Conservation (phyloP, 2,329 filamentous ascomycete species). For the Claviceps humidiphila region DNA sequence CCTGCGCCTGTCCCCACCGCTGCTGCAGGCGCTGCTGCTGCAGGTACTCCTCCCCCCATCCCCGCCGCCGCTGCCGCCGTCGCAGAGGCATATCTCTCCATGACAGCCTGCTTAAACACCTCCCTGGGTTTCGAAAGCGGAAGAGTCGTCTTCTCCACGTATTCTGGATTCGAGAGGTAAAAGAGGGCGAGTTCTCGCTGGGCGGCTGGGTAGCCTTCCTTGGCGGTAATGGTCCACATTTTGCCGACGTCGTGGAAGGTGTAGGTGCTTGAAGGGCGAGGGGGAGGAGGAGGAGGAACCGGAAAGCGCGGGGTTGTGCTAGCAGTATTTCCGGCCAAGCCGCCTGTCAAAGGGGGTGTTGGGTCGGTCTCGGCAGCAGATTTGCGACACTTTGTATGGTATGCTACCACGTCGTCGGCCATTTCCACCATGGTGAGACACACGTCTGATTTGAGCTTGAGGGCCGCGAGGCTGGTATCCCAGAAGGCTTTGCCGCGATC, state of each 20-base stretch:
- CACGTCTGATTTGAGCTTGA: conserved; percentile 79
- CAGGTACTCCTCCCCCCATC: conserved; percentile 22
- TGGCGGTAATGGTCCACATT: conserved; percentile 88
- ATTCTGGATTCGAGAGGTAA: conserved; percentile 82
- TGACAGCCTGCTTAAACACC: conserved; percentile 79
- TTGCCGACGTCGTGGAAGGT: conserved; percentile 68
- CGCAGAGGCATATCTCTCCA: conserved; percentile 46
- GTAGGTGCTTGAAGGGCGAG: conserved; percentile 45
- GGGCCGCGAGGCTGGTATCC: conserved; percentile 75
- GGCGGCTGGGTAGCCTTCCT: conserved; percentile 70
- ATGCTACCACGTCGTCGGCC: conserved; percentile 41
- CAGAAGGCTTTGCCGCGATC: conserved; percentile 70
- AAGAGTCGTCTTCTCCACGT: conserved; percentile 65
- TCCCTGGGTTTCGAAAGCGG: conserved; percentile 75
- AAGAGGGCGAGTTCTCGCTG: conserved; percentile 89
- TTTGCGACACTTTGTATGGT: conserved; percentile 50
- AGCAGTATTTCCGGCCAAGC: conserved; percentile 5
- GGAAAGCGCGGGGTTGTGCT: no score
- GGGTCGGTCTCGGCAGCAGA: conserved; percentile 21
- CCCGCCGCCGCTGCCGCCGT: conserved; percentile 6
- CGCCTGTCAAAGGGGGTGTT: conserved; percentile 24
- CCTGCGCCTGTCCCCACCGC: conserved; percentile 12
- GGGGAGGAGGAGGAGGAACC: conserved; percentile 13
- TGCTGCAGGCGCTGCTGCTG: conserved; percentile 9
- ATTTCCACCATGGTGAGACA: conserved; percentile 65